Percentiles rank a stretch among this genome's conserved stretches.
phyloP scores from a whole-genome alignment of 2,329 filamentous ascomycete genomes.

The Fusarium secorum region DNA sequence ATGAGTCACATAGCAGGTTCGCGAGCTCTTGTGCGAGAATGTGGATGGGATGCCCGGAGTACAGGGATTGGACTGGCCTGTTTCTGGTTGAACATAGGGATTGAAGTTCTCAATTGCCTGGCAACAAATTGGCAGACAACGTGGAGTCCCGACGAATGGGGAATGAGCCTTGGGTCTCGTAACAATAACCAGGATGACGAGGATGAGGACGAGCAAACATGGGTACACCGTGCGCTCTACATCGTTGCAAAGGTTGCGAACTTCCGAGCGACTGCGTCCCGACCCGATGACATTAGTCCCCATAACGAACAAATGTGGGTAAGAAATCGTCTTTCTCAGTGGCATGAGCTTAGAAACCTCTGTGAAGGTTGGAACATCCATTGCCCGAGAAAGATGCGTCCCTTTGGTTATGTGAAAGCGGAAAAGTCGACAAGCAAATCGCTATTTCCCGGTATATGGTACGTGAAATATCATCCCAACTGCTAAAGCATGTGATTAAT shows the following conservation, averaged over 20 bases:
- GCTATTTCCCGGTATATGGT: constrained; percentile 87
- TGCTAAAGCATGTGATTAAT: neutral
- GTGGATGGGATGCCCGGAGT: constrained; percentile 83
- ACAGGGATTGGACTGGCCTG: constrained; percentile 84
- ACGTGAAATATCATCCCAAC: constrained; percentile 40
- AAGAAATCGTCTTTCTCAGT: constrained; percentile 74
- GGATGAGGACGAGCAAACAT: constrained; percentile 68
- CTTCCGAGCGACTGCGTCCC: constrained; percentile 76
- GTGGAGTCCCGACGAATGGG: constrained; percentile 93
- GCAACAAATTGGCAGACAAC: constrained; percentile 86
- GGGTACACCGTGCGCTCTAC: constrained; percentile 90
- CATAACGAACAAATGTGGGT: constrained; percentile 70
- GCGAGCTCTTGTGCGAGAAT: constrained; percentile 86
- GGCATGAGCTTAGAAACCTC: constrained; percentile 80
- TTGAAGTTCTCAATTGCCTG: constrained; percentile 89
- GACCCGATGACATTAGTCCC: constrained; percentile 65
- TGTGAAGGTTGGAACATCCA: constrained; percentile 83
- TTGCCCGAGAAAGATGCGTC: constrained; percentile 86
- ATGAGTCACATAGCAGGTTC: constrained; percentile 91
- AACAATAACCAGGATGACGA: constrained; percentile 54
- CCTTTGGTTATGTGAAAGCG: constrained; percentile 78
- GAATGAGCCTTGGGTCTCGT: constrained; percentile 74
- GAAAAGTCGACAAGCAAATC: constrained; percentile 74
- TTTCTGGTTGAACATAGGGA: constrained; percentile 92
- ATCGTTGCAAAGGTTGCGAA: constrained; percentile 87